These are phyloP conservation scores for Globisporangium yorkense DNA, from an alignment of 352 stramenopile species.

Conservation along the genomic window DNA sequence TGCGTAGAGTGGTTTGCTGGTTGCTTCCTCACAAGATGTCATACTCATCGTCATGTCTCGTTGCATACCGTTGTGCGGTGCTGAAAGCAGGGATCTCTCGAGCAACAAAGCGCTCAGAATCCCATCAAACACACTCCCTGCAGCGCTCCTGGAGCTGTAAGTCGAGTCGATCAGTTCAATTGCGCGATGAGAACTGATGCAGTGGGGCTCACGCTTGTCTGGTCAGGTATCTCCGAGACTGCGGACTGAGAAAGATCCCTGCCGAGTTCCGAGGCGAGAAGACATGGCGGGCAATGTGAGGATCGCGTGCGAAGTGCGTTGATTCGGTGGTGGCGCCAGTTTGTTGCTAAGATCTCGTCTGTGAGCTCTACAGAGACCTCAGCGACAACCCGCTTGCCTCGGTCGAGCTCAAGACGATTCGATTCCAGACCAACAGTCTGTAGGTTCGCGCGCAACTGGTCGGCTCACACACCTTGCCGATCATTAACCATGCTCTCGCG, in stretches of 20 bases:
- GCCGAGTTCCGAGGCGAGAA: constrained; percentile 16
- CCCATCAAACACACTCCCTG: constrained; percentile 13
- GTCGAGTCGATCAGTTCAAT: neutral
- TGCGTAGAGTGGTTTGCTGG: constrained; percentile 1
- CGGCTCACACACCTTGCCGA: neutral
- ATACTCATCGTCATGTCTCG: neutral
- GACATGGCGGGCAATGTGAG: constrained; percentile 12
- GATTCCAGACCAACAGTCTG: constrained; percentile 10
- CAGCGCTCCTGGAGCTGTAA: constrained; percentile 11
- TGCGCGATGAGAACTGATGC: neutral
- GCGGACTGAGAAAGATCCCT: constrained; percentile 5
- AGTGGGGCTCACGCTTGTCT: neutral
- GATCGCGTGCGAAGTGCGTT: neutral
- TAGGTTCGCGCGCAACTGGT: neutral
- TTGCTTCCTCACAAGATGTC: neutral
- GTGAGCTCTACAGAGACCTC: constrained; percentile 4
- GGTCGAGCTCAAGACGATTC: constrained; percentile 9
- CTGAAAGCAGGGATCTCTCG: constrained; percentile 8
- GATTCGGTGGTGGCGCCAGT: neutral
- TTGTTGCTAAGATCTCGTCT: neutral
- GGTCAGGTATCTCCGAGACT: constrained; percentile 9
- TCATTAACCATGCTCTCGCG: neutral
- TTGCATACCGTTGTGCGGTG: no score
- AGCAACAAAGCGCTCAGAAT: constrained; percentile 8
- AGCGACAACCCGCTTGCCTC: constrained; percentile 13